These are phyloP conservation scores for Coemansia sp. DNA, from an alignment of 192 early-diverging fungal species.

Conservation along the genomic window DNA sequence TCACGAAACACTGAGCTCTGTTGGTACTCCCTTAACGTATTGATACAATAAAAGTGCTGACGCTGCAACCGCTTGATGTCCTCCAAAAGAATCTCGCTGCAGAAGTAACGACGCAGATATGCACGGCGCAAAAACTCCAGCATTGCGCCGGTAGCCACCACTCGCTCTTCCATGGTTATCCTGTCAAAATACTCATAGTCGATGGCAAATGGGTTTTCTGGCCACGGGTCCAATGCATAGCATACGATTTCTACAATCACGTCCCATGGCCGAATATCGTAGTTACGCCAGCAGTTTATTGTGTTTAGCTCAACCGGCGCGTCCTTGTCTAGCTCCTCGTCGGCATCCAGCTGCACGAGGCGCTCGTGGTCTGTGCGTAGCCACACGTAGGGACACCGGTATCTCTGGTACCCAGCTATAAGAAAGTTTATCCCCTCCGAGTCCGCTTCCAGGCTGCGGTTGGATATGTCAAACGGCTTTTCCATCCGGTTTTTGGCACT, in stretches of 20 bases:
- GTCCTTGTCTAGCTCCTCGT: slow-evolving; percentile 58
- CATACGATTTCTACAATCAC: slow-evolving; percentile 68
- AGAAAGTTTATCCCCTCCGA: slow-evolving; percentile 58
- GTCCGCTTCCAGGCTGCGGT: slow-evolving; percentile 42
- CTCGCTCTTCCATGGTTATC: slow-evolving; percentile 62
- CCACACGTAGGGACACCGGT: slow-evolving; percentile 74
- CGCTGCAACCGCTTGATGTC: slow-evolving; percentile 45
- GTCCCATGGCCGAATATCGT: slow-evolving; percentile 64
- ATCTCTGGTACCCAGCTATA: slow-evolving; percentile 66
- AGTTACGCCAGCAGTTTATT: slow-evolving; percentile 62
- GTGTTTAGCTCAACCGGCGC: slow-evolving; percentile 64
- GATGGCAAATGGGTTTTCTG: slow-evolving; percentile 66
- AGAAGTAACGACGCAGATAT: slow-evolving; percentile 55
- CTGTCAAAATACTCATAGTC: slow-evolving; percentile 61
- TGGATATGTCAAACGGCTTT: slow-evolving; percentile 22
- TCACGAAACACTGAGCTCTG: slow-evolving; percentile 20
- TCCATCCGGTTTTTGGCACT: slow-evolving; percentile 10
- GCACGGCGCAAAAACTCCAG: slow-evolving; percentile 63
- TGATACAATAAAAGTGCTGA: slow-evolving; percentile 42
- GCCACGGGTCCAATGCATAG: slow-evolving; percentile 55
- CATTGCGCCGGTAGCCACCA: slow-evolving; percentile 66
- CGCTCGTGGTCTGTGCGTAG: slow-evolving; percentile 61
- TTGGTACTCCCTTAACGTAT: slow-evolving; percentile 38
- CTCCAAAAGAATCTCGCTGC: slow-evolving; percentile 45
- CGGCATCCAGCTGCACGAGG: slow-evolving; percentile 51